Evolutionary conservation across 208 protist genomes (phyloP), one percentile per base, ranked within the genome.

Genomic region (Leishmania mexicana): DNA sequence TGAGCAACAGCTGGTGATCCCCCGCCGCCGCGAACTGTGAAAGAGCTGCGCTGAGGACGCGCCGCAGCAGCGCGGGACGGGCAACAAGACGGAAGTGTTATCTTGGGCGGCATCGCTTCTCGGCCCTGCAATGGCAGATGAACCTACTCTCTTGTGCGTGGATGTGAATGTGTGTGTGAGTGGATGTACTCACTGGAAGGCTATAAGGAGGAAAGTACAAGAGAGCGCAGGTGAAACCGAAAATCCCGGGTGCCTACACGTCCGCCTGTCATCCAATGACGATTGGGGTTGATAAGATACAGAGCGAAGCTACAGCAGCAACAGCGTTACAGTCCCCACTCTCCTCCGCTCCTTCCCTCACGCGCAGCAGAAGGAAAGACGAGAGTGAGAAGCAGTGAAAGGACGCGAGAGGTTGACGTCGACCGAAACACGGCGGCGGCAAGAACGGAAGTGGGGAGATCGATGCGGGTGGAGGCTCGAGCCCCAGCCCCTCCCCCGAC

Each of bases 81-180:
- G 28, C 58, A 79, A 28, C 40, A 79, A 24, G 75, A 70, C 5
- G 75, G 75, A 4, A 79, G n/a, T 79, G 11, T 79, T 11, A 17
- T 13, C 60, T 68, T 79, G 54, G 75, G 54, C 5, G 58, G 75
- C 75, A 79, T 79, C 40, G 28, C 40, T 60, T 51, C n/a, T 57
- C 2, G 45, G 35, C 13, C 57, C 40, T 53, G 40, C 17, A 40
- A 47, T 11, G 47, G 45, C 31, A 57, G 71, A 38, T 7, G 24
- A 42, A 57, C 45, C 42, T 24, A 19, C 6, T 15, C n/a, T 11
- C 31, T 2, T 15, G n/a, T 38, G 24, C 10, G 51, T 54, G 45
- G 8, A 11, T 38, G 45, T 57, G 21, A 11, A 21, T 35, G 71
- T 62, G 72, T 58, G 15, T 58, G n/a, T 57, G 72, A 42, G 72